Percentiles rank a stretch among this genome's conserved stretches.
These are phyloP conservation scores for Fusarium domesticum DNA, from an alignment of 2,329 filamentous ascomycete genomes.

Conservation along the genomic window DNA sequence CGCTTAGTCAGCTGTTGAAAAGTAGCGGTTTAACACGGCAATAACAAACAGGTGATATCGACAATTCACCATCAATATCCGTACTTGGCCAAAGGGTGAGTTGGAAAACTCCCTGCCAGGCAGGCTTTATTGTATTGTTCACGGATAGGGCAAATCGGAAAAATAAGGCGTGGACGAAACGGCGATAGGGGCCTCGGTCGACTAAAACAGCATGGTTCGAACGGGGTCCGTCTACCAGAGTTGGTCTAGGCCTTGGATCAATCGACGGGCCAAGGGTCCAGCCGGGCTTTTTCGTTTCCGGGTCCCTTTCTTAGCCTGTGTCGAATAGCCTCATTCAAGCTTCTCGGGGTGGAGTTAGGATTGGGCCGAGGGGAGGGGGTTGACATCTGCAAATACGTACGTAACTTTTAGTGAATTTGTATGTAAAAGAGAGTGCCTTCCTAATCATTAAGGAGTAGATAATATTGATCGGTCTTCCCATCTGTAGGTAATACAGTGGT, in stretches of 20 bases:
- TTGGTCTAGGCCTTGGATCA: slow-evolving; percentile 29
- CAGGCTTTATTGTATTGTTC: too few relatives aligned
- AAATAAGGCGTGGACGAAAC: slow-evolving; percentile 18
- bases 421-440: slow-evolving; percentile 5
- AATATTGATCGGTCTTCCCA: too few relatives aligned
- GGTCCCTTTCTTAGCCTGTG: slow-evolving; percentile 19
- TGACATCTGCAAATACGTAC: slow-evolving; percentile 11
- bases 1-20: slow-evolving; percentile 2
- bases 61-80: slow-evolving; percentile 4
- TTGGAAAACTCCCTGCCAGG: too few relatives aligned
- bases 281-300: too few relatives aligned
- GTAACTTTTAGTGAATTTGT: slow-evolving; percentile 14
- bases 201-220: slow-evolving; percentile 25
- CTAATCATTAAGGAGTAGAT: too few relatives aligned
- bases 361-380: slow-evolving; percentile 10
- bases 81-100: slow-evolving; percentile 1
- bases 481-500: too few relatives aligned
- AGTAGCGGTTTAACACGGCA: slow-evolving; percentile 12
- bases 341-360: slow-evolving; percentile 13
- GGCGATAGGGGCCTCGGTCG: slow-evolving; percentile 23
- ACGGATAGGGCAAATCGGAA: too few relatives aligned
- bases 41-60: slow-evolving; percentile 11
- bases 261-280: too few relatives aligned
- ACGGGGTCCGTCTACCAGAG: slow-evolving; percentile 23
- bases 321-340: slow-evolving; percentile 24